These are phyloP conservation scores for Dentipellis fragilis DNA, from an alignment of 768 basidiomycete species.

Conservation along the genomic window DNA sequence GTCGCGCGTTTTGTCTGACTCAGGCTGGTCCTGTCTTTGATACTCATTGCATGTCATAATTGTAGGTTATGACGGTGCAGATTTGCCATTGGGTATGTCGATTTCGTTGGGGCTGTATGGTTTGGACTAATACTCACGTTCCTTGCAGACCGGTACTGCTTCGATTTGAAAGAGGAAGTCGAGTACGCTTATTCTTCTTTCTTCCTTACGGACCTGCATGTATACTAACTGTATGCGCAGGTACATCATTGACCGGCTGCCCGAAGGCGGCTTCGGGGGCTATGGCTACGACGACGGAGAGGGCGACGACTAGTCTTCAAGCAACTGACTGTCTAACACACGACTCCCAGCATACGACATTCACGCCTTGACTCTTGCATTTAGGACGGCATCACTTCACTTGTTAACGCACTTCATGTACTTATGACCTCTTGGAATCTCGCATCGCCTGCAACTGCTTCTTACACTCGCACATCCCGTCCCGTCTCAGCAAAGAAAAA, in stretches of 20 bases:
- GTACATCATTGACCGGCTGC: constrained; percentile 58
- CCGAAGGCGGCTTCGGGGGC: constrained; percentile 65
- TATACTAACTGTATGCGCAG: constrained; percentile 24
- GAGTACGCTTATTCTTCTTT: constrained; percentile 40
- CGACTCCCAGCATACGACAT: no score
- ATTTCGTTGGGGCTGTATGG: background rate
- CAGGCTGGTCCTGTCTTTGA: background rate
- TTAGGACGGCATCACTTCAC: background rate
- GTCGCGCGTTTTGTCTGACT: constrained; percentile 8
- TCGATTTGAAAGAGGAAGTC: constrained; percentile 79
- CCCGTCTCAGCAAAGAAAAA: background rate
- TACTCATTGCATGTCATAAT: background rate
- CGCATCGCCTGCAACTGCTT: background rate
- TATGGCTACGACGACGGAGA: constrained; percentile 73
- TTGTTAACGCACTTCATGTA: background rate
- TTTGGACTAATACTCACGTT: background rate
- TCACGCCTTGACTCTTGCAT: no score
- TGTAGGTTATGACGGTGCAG: constrained; percentile 36
- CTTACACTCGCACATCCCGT: background rate
- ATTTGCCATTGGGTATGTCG: constrained; percentile 68
- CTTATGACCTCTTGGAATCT: background rate
- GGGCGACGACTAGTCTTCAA: constrained; percentile 45
- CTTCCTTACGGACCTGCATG: no score
- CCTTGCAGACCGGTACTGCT: constrained; percentile 70
- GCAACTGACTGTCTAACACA: background rate